These are phyloP conservation scores for Mallotus japonicus DNA, from an alignment of 441 rosid species.

Conservation along the genomic window DNA sequence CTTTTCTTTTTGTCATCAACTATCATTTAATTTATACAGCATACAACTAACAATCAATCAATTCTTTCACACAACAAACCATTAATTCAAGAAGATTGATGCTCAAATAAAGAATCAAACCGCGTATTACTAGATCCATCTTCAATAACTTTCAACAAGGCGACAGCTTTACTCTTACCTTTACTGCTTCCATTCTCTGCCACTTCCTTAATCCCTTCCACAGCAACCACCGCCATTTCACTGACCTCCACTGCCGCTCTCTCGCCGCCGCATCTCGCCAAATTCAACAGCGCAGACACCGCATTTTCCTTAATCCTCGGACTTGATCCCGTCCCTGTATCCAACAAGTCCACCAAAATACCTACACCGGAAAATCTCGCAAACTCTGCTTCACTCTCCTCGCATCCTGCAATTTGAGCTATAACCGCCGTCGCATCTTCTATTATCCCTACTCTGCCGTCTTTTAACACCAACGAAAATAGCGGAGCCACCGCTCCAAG, in stretches of 20 bases:
- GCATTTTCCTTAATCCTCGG: slow-evolving; percentile 68
- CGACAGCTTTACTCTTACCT: slow-evolving; percentile 66
- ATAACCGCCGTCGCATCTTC: slow-evolving; percentile 92
- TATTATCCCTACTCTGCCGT: slow-evolving; percentile 71
- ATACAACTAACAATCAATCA: neutral
- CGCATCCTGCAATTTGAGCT: slow-evolving; percentile 90
- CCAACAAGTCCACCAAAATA: slow-evolving; percentile 69
- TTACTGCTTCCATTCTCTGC: slow-evolving; percentile 56
- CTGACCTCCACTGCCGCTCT: slow-evolving; percentile 44
- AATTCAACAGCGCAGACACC: slow-evolving; percentile 66
- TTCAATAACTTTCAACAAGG: slow-evolving; percentile 45
- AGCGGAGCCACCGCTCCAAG: slow-evolving; percentile 62
- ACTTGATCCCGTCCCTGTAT: slow-evolving; percentile 65
- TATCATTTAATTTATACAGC: neutral
- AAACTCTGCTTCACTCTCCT: slow-evolving; percentile 69
- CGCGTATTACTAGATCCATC: slow-evolving; percentile 19
- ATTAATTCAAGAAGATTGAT: slow-evolving; percentile 20
- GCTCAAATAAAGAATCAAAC: slow-evolving; percentile 26
- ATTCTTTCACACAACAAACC: neutral
- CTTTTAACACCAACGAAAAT: slow-evolving; percentile 62
- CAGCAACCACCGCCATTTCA: slow-evolving; percentile 38
- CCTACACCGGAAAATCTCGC: slow-evolving; percentile 48
- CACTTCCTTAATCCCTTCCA: slow-evolving; percentile 60
- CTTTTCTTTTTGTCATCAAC: too few relatives aligned
- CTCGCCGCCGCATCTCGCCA: slow-evolving; percentile 58